Percentiles rank a stretch among this genome's conserved stretches.
phyloP scores from a whole-genome alignment of 2,329 filamentous ascomycete species.

The Verticillium albo-atrum region DNA sequence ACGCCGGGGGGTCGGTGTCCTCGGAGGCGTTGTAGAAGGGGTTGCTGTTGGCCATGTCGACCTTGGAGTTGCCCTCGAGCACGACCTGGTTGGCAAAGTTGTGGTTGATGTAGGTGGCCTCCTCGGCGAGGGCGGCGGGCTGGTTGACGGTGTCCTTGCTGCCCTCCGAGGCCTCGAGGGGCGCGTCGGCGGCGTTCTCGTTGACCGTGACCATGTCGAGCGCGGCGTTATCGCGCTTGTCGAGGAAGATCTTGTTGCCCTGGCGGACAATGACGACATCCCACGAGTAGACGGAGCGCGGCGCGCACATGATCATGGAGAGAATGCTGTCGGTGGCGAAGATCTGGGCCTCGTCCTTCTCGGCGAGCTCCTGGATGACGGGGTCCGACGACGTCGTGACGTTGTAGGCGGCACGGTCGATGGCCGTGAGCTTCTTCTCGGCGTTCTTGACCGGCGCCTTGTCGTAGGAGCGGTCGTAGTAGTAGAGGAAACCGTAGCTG shows the following conservation, averaged over 20 bases:
- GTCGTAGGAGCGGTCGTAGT: slow-evolving; percentile 95
- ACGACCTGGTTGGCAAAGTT: slow-evolving; percentile 98
- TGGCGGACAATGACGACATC: slow-evolving; percentile 92
- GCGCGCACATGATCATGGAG: slow-evolving; percentile 98
- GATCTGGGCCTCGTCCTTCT: slow-evolving; percentile 93
- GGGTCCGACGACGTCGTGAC: slow-evolving; percentile 95
- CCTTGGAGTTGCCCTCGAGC: slow-evolving; percentile 73
- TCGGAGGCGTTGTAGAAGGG: slow-evolving; percentile 95
- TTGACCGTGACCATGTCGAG: slow-evolving; percentile 98
- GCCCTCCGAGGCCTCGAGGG: slow-evolving; percentile 84
- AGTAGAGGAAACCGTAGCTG: slow-evolving; percentile 94
- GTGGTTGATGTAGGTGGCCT: slow-evolving; percentile 99
- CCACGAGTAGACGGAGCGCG: slow-evolving; percentile 96
- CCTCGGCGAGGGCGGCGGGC: slow-evolving; percentile 85
- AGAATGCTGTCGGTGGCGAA: slow-evolving; percentile 97
- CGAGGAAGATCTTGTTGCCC: slow-evolving; percentile 95
- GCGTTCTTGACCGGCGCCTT: slow-evolving; percentile 86
- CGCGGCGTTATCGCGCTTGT: slow-evolving; percentile 94
- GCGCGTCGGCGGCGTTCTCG: slow-evolving; percentile 94
- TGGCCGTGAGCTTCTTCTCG: slow-evolving; percentile 79
- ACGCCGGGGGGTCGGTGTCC: slow-evolving; percentile 89
- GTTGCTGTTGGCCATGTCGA: slow-evolving; percentile 83
- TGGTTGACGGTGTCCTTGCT: slow-evolving; percentile 95
- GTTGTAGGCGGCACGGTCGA: slow-evolving; percentile 96
- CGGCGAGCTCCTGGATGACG: slow-evolving; percentile 92